Conservation (phyloP, 257 asterid genomes). For the Nicotiana paniculata region DNA sequence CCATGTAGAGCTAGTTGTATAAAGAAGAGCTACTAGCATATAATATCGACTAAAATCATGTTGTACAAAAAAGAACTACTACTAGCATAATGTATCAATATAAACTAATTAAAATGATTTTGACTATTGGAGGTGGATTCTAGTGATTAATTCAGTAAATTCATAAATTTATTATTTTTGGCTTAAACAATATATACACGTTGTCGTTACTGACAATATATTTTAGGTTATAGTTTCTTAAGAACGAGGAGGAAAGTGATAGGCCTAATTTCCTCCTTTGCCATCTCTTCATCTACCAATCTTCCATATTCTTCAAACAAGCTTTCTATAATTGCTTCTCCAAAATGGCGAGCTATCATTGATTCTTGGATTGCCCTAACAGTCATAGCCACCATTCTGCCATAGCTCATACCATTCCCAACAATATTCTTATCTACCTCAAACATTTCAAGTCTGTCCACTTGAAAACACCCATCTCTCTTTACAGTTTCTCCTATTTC, state of each 20-base stretch:
- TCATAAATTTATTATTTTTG: no score
- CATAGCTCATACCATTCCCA: slow-evolving; percentile 35
- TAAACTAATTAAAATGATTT: no score
- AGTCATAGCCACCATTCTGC: slow-evolving; percentile 57
- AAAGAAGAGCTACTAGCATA: no score
- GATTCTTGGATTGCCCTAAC: slow-evolving; percentile 90
- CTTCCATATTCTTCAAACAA: slow-evolving; percentile 50
- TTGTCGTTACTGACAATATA: no score
- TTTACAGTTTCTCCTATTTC: slow-evolving; percentile 57
- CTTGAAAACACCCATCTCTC: slow-evolving; percentile 47
- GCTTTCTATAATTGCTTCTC: slow-evolving; percentile 43
- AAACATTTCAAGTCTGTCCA: slow-evolving; percentile 42
- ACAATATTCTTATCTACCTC: slow-evolving; percentile 41
- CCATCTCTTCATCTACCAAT: slow-evolving; percentile 59
- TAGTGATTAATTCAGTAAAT: no score
- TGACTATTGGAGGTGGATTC: no score
- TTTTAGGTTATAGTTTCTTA: slow-evolving; percentile 22
- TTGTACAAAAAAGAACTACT: no score
- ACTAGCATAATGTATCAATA: no score
- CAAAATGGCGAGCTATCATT: slow-evolving; percentile 61
- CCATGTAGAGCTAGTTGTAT: no score
- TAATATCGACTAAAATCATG: no score
- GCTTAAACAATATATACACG: no score
- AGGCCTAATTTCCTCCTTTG: slow-evolving; percentile 38
- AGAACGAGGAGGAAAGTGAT: slow-evolving; percentile 42